phyloP scores from a whole-genome alignment of 2,329 filamentous ascomycete genomes.

The Chaetothyriales sp. region DNA sequence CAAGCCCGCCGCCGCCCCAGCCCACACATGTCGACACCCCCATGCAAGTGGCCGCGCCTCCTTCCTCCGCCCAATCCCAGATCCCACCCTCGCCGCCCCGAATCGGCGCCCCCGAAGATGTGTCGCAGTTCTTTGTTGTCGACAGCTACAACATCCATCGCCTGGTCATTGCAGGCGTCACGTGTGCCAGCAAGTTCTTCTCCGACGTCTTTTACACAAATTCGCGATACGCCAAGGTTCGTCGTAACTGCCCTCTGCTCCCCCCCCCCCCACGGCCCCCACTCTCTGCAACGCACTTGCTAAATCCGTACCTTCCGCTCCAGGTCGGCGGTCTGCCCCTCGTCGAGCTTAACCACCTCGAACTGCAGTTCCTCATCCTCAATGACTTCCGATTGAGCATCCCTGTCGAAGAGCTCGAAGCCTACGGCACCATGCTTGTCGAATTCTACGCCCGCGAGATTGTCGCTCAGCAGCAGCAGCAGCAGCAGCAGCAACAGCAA shows the following conservation, averaged over 20 bases:
- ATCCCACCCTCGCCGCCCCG: not conserved
- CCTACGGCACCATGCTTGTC: conserved; percentile 95
- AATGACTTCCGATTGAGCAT: conserved; percentile 94
- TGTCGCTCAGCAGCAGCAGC: conserved; percentile 45
- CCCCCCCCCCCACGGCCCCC: not conserved
- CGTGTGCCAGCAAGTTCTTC: conserved; percentile 98
- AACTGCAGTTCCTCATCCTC: conserved; percentile 85
- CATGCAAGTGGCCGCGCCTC: not conserved
- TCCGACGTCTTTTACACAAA: conserved; percentile 98
- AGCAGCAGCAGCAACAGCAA: not conserved
- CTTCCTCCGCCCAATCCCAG: conserved; percentile 2
- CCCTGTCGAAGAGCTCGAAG: conserved; percentile 87
- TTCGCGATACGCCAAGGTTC: conserved; percentile 94
- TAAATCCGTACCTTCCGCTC: conserved; percentile 6
- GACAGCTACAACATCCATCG: conserved; percentile 99
- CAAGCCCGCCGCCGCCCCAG: not conserved
- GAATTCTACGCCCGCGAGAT: conserved; percentile 95
- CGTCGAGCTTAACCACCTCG: conserved; percentile 85
- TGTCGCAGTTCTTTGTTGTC: conserved; percentile 71
- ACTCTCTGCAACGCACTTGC: not conserved
- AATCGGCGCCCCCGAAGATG: conserved; percentile 4
- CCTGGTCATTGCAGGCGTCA: conserved; percentile 90
- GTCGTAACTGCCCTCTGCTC: conserved; percentile 18
- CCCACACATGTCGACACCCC: not conserved
- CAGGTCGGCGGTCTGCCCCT: conserved; percentile 90